Conservation (phyloP, 257 asterid genomes). For the Ballota nigra region DNA sequence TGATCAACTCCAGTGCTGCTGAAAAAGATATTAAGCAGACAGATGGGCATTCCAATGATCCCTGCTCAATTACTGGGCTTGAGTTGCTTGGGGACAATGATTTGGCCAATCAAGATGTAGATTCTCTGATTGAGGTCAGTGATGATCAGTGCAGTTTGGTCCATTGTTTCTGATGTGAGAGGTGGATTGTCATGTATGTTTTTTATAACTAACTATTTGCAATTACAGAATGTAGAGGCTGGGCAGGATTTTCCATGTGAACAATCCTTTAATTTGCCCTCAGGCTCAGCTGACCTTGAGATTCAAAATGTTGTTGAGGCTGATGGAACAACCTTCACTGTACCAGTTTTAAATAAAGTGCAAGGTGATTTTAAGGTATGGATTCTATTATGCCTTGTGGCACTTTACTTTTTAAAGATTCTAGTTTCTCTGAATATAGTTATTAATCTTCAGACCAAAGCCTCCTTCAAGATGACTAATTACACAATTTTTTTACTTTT, state of each 20-base stretch:
- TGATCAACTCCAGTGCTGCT: not conserved
- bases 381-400: not conserved
- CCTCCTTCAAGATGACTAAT: not conserved
- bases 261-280: slow-evolving; percentile 13
- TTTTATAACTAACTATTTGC: not conserved
- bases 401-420: not conserved
- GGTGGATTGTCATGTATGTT: not conserved
- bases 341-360: not conserved
- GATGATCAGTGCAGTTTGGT: slow-evolving; percentile 5
- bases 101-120: not conserved
- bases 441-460: not conserved
- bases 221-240: slow-evolving; percentile 22
- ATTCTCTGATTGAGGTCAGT: slow-evolving; percentile 19
- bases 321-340: slow-evolving; percentile 1
- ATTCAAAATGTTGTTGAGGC: slow-evolving; percentile 9
- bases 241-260: slow-evolving; percentile 6
- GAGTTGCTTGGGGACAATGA: slow-evolving; percentile 18
- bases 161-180: not conserved
- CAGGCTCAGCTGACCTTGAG: not conserved
- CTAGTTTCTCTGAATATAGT: not conserved
- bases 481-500: not conserved
- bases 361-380: slow-evolving; percentile 16
- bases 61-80: slow-evolving; percentile 1
- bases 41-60: slow-evolving; percentile 19
- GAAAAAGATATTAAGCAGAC: slow-evolving; percentile 11